Evolutionary conservation across 192 early-diverging fungal species (phyloP).

Genomic region (Coemansia sp.): DNA sequence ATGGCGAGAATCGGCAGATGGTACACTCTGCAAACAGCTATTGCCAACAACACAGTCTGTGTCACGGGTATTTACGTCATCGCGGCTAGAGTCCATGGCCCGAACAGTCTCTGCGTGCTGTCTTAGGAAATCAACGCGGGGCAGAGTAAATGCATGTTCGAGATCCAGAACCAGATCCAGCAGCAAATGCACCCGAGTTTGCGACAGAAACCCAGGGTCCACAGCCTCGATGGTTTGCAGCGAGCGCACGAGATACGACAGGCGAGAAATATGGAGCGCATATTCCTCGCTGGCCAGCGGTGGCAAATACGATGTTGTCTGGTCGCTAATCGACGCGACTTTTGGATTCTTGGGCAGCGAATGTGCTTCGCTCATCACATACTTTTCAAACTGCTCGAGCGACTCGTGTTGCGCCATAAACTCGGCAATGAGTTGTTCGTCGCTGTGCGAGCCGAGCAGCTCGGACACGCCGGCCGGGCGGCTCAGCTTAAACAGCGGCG

Average conservation of each 20-base stretch:
- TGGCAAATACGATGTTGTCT: constrained; percentile 26
- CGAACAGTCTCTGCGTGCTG: constrained; percentile 32
- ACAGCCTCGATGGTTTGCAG: constrained; percentile 42
- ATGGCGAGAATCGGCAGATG: constrained; percentile 14
- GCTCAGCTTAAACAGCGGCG: constrained; percentile 24
- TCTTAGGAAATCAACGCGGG: constrained; percentile 40
- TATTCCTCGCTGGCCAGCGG: constrained; percentile 46
- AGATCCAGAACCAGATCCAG: constrained; percentile 43
- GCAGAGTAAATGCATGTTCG: constrained; percentile 33
- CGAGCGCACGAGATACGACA: constrained; percentile 35
- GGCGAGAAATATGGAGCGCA: constrained; percentile 24
- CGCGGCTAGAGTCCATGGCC: constrained; percentile 17
- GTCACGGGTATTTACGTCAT: background rate
- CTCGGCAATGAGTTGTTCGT: constrained; percentile 15
- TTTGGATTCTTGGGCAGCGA: constrained; percentile 17
- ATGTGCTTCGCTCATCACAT: constrained; percentile 27
- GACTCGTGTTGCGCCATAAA: constrained; percentile 34
- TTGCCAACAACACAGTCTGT: constrained; percentile 27
- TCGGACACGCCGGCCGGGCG: constrained; percentile 24
- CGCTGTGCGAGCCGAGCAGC: constrained; percentile 24
- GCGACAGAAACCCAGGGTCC: constrained; percentile 33
- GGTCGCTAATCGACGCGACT: constrained; percentile 25
- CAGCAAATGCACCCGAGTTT: constrained; percentile 35
- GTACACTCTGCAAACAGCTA: background rate
- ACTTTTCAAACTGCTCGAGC: constrained; percentile 25